Evolutionary conservation across 106 monocot species (phyloP).

Genomic region (Dioscorea zingiberensis): DNA sequence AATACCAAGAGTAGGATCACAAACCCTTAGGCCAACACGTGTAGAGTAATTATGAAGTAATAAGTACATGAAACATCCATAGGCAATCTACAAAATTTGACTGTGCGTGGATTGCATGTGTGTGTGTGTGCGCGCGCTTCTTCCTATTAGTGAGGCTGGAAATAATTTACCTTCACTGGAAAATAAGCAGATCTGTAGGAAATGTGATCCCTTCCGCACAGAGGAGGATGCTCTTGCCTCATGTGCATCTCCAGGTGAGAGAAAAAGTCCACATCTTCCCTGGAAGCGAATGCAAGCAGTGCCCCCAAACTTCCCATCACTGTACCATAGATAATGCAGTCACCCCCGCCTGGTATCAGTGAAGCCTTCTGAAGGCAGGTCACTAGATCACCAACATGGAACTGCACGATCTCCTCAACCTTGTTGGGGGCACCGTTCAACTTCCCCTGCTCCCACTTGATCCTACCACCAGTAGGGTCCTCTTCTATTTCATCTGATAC

Average conservation of each 20-base stretch:
- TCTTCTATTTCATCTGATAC: slow-evolving; percentile 95
- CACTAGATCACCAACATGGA: slow-evolving; percentile 92
- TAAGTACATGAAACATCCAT: too few relatives aligned
- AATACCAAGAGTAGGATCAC: too few relatives aligned
- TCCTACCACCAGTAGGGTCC: slow-evolving; percentile 96
- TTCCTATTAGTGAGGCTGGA: too few relatives aligned
- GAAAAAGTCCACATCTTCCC: slow-evolving; percentile 99
- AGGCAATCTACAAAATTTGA: too few relatives aligned
- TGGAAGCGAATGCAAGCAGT: slow-evolving; percentile 78
- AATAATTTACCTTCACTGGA: slow-evolving; percentile 77
- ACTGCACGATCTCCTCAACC: slow-evolving; percentile 97
- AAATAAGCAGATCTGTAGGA: slow-evolving; percentile 94
- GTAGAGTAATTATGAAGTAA: too few relatives aligned
- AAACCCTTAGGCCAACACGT: too few relatives aligned
- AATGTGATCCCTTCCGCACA: slow-evolving; percentile 96
- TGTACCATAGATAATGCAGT: slow-evolving; percentile 88
- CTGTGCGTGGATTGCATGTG: too few relatives aligned
- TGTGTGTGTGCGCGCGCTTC: too few relatives aligned
- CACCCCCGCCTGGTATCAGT: slow-evolving; percentile 89
- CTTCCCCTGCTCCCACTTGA: slow-evolving; percentile 97
- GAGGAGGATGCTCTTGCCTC: slow-evolving; percentile 94
- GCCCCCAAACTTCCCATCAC: slow-evolving; percentile 99
- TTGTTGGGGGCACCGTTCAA: slow-evolving; percentile 97
- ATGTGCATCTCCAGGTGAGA: slow-evolving; percentile 97
- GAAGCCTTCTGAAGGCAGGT: slow-evolving; percentile 94